phyloP scores from a whole-genome alignment of 352 stramenopile species.

The Globisporangium abappressorium region DNA sequence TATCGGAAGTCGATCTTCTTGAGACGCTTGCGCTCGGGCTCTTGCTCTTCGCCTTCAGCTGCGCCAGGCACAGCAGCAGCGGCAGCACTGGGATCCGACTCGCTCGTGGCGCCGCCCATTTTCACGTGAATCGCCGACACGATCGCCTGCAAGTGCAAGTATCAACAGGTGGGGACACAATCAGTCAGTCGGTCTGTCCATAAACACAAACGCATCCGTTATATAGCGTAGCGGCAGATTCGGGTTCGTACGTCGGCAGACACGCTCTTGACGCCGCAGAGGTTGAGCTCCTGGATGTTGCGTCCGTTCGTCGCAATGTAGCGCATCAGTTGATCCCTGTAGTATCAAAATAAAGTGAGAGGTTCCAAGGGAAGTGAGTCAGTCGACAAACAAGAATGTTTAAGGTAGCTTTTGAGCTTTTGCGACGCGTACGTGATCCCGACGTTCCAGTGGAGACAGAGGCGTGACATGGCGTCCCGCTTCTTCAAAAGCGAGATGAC shows the following conservation, averaged over 20 bases:
- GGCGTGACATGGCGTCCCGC: constrained; percentile 69
- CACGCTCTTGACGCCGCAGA: constrained; percentile 86
- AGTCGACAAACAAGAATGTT: too few species aligned
- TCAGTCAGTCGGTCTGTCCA: not conserved
- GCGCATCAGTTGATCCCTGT: constrained; percentile 76
- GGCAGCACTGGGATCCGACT: constrained; percentile 20
- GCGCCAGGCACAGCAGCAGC: constrained; percentile 9
- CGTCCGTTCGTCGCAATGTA: constrained; percentile 67
- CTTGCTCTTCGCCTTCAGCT: constrained; percentile 33
- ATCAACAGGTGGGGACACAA: not conserved
- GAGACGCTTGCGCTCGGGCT: constrained; percentile 79
- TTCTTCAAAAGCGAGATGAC: constrained; percentile 85
- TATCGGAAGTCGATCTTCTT: constrained; percentile 90
- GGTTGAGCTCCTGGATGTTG: constrained; percentile 84
- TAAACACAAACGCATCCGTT: not conserved
- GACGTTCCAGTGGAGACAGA: constrained; percentile 86
- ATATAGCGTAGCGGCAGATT: not conserved
- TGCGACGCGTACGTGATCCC: constrained; percentile 66
- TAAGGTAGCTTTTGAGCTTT: not conserved
- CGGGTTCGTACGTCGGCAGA: constrained; percentile 56
- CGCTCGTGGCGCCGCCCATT: constrained; percentile 56
- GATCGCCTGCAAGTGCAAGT: constrained; percentile 34
- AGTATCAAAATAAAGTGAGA: not conserved
- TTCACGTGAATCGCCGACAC: constrained; percentile 76
- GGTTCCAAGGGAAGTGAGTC: too few species aligned